Conservation (phyloP, 2,329 filamentous ascomycete species). For the Xylariaceae sp. region DNA sequence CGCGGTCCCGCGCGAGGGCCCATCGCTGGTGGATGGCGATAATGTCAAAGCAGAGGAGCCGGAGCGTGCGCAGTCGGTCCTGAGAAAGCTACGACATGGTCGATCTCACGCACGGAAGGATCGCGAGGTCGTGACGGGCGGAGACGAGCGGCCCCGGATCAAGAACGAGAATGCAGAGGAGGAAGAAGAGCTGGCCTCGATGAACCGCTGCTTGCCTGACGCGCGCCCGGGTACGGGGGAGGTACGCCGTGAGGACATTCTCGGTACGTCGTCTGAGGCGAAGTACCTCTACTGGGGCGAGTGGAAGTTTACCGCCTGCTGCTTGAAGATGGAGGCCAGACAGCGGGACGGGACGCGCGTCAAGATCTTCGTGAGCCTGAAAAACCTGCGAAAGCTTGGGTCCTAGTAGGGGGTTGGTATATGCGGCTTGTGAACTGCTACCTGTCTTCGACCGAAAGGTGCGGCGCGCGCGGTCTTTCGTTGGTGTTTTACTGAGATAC, state of each 20-base stretch:
- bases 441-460: too few species aligned
- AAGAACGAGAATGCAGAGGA: slow-evolving; percentile 3
- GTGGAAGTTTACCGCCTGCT: slow-evolving; percentile 6
- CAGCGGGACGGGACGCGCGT: slow-evolving; percentile 4
- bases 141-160: background rate
- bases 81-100: background rate
- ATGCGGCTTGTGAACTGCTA: background rate
- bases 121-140: background rate
- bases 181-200: background rate
- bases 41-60: background rate
- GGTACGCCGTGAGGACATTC: background rate
- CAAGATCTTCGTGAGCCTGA: slow-evolving; percentile 15
- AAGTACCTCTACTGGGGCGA: slow-evolving; percentile 16
- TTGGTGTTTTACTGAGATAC: too few species aligned
- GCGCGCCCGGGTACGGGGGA: slow-evolving; percentile 1
- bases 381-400: slow-evolving; percentile 13
- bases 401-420: background rate
- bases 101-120: background rate
- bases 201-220: background rate
- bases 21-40: background rate
- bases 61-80: background rate
- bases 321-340: slow-evolving; percentile 19
- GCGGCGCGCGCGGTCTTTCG: too few species aligned
- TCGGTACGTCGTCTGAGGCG: slow-evolving; percentile 4
- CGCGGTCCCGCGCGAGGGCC: background rate